Percentiles rank a stretch among this genome's conserved stretches.
These are phyloP conservation scores for Lichtheimia ramosa DNA, from an alignment of 371 early-diverging fungal genomes.

Conservation along the genomic window DNA sequence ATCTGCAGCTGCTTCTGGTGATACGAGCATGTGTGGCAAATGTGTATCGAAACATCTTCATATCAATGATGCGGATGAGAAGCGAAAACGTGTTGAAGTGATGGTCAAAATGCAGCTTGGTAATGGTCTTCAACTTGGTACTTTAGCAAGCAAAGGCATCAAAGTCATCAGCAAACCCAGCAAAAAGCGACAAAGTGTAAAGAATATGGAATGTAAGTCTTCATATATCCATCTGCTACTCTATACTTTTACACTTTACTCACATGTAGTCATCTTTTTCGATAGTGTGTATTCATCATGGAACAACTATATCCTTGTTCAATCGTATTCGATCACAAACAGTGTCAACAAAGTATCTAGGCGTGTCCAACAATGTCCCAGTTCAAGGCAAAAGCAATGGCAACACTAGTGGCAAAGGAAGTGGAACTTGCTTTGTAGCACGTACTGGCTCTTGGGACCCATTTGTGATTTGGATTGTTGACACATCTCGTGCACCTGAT, in stretches of 20 bases:
- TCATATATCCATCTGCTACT: too few species aligned
- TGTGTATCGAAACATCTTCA: slow-evolving; percentile 83
- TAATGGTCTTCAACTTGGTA: slow-evolving; percentile 61
- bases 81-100: slow-evolving; percentile 76
- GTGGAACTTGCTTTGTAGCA: slow-evolving; percentile 76
- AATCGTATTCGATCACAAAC: slow-evolving; percentile 87
- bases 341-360: slow-evolving; percentile 84
- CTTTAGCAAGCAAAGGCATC: slow-evolving; percentile 73
- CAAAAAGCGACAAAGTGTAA: slow-evolving; percentile 82
- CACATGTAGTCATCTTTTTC: background rate
- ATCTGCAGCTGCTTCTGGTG: slow-evolving; percentile 19
- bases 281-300: slow-evolving; percentile 81
- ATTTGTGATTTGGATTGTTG: slow-evolving; percentile 86
- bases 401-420: slow-evolving; percentile 21
- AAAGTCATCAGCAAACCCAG: slow-evolving; percentile 89
- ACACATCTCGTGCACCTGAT: slow-evolving; percentile 57
- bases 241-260: too few species aligned
- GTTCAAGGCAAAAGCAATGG: slow-evolving; percentile 10
- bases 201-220: slow-evolving; percentile 76
- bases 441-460: slow-evolving; percentile 84
- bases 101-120: slow-evolving; percentile 68
- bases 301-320: slow-evolving; percentile 79
- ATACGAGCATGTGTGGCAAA: slow-evolving; percentile 56
- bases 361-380: slow-evolving; percentile 46
- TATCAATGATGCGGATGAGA: slow-evolving; percentile 83